Base-by-base conservation (phyloP, 768 basidiomycete genomes). In the Auricularia sp. region DNA sequence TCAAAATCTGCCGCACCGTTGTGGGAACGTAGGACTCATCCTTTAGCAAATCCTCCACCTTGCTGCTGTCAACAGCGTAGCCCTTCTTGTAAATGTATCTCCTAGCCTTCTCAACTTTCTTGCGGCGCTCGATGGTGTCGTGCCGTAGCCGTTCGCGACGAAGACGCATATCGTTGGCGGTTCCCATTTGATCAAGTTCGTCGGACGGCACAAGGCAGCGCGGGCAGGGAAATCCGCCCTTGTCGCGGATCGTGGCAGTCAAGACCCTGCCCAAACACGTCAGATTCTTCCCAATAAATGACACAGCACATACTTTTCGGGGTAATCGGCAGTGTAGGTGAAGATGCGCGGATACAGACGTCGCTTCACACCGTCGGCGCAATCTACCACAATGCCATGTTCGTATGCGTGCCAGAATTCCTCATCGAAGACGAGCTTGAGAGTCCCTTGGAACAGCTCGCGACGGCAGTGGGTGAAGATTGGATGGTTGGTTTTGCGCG, bases 261-360 rank as follows among this genome's bases (percentile, higher is more conserved):
- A 24, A 24, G 1, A 58, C 21, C n/a, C 10, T n/a, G 13, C 56
- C 34, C 13, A 24, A 11, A 24, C 10, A 58, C 21, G 13, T 58
- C 56, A 21, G 56, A 11, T 10, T 58, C 11, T 11, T 8, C 11
- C 21, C 10, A 35, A 8, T n/a, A 11, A 10, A 58, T 11, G 13
- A 24, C 21, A 21, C 11, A 65, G 5, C 44, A 37, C 62, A 29
- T 34, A 67, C 66, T 65, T 65, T 14, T 75, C 73, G 0, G 70
- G 74, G 62, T 74, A 75, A 62, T 73, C 70, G 3, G 71, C 74
- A 1, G 71, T 63, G 44, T 75, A 75, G 0, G 73, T 69, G 47
- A 75, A 72, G 0, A 75, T 62, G 0, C 64, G 62, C 0, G 61
- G 70, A 39, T 72, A 73, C 1, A 75, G 61, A 16, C 69, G 62